phyloP scores from a whole-genome alignment of 371 early-diverging fungal genomes.

The Apophysomyces trapeziformis region DNA sequence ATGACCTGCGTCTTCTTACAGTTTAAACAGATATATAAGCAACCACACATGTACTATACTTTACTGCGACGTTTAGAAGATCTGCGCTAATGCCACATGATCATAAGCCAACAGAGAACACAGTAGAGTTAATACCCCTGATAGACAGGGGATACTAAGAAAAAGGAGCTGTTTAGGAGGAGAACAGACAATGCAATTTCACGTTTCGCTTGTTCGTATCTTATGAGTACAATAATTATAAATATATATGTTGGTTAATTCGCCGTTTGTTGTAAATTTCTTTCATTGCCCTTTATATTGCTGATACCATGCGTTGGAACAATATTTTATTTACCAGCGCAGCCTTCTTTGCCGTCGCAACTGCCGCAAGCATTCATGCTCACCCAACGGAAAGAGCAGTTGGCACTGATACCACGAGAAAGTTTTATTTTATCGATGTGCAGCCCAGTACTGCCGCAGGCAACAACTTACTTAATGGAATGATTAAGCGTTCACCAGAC shows the following conservation, averaged over 20 bases:
- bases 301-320: not conserved
- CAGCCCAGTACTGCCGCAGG: not conserved
- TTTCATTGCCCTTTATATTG: not conserved
- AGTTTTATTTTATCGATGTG: not conserved
- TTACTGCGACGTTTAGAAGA: too few species aligned
- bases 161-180: not conserved
- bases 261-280: not conserved
- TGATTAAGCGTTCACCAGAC: not conserved
- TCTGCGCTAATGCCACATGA: too few species aligned
- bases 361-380: not conserved
- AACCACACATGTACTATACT: too few species aligned
- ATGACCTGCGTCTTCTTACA: too few species aligned
- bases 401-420: not conserved
- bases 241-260: not conserved
- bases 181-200: constrained; percentile 9
- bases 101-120: too few species aligned
- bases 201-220: not conserved
- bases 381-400: not conserved
- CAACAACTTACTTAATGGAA: not conserved
- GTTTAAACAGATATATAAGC: too few species aligned
- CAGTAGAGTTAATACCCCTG: too few species aligned
- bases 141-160: too few species aligned
- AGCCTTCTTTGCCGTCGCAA: not conserved
- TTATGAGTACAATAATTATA: not conserved
- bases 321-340: not conserved